These are phyloP conservation scores for Calonectria crousiana DNA, from an alignment of 2,329 filamentous ascomycete genomes.

Conservation along the genomic window DNA sequence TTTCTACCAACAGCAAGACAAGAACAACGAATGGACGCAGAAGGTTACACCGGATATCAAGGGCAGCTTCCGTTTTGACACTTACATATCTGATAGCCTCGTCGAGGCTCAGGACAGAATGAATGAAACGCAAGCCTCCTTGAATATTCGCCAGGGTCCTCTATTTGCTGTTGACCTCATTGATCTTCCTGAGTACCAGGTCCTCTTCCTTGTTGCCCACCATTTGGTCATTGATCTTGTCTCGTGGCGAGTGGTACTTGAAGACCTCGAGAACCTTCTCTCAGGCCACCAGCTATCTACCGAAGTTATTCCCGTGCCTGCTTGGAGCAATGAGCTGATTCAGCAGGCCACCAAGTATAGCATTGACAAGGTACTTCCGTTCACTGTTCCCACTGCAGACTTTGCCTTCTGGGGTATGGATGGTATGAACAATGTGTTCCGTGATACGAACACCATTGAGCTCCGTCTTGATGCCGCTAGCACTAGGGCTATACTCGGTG, in stretches of 20 bases:
- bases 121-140: conserved; percentile 1
- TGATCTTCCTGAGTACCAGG: not conserved
- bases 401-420: not conserved
- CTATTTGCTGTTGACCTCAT: conserved; percentile 19
- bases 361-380: not conserved
- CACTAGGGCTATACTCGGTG: not conserved
- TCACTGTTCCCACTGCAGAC: not conserved
- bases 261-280: conserved; percentile 22
- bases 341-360: not conserved
- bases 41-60: not conserved
- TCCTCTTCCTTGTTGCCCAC: conserved; percentile 22
- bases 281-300: not conserved
- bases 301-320: not conserved
- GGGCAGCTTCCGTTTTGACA: not conserved
- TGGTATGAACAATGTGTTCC: conserved; percentile 7
- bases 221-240: conserved; percentile 31
- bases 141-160: conserved; percentile 22
- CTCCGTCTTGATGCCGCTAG: conserved; percentile 5
- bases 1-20: not conserved
- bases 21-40: conserved; percentile 9
- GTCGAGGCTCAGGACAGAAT: not conserved
- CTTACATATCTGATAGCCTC: not conserved
- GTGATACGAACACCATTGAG: conserved; percentile 12
- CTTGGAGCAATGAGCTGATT: not conserved
- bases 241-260: conserved; percentile 23